Base-by-base conservation (phyloP, 192 early-diverging fungal species). In the Coemansia sp. region DNA sequence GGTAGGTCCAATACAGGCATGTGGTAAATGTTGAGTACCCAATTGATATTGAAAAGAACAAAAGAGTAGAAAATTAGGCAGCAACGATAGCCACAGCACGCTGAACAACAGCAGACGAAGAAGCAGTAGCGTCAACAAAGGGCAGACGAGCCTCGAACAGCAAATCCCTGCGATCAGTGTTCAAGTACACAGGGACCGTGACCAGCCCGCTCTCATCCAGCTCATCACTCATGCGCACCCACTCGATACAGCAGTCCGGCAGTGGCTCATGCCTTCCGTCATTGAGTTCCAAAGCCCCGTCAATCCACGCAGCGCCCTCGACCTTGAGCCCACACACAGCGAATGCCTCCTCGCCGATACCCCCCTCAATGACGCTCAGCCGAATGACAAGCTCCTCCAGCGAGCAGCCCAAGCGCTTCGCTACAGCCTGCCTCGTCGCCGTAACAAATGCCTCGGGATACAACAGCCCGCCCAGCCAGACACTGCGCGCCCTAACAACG, bases 391-490 rank as follows among this genome's bases (percentile, higher is more conserved):
- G 82, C 73, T 95, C 90, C 76, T 97, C 95, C 42, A 97, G 71
- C 48, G 94, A 95, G 86, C 89, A 92, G 17, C 80, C 68, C 17
- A 87, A 67, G 25, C 68, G 75, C 75, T 96, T 91, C 17, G 95
- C 93, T 3, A 87, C 90, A 6, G 87, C 84, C 76, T 97, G 95
- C 38, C 94, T 86, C 12, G 95, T 95, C 23, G 94, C 95, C 0
- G 94, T 97, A 19, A 96, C 85, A 74, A 90, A 96, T 17, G 95
- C 95, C 75, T 95, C 93, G 17, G 95, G 95, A 44, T 87, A 89
- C 75, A 96, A 89, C 19, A 96, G 76, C 0, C 93, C 94, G 53
- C 95, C 95, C 19, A 96, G 70, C 92, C 91, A 94, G n/a, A 97
- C 81, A 31, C 77, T 66, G 8, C 75, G 36, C 17, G 53, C n/a